Evolutionary conservation across 371 early-diverging fungal genomes (phyloP), one percentile per base, ranked within the genome.

Genomic region (Mucor racemosus): DNA sequence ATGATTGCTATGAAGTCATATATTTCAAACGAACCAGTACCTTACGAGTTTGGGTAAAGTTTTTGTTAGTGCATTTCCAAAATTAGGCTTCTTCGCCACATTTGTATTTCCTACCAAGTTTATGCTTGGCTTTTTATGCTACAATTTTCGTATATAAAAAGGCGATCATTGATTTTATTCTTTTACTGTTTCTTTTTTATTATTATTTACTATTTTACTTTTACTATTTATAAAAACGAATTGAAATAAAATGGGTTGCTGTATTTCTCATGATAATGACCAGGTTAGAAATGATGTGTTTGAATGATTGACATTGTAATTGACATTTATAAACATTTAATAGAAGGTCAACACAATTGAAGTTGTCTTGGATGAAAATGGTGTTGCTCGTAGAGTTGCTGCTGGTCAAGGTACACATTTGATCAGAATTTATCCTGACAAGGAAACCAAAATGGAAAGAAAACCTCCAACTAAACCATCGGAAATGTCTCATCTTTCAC

Each of bases 321-420:
- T 40, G 17, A 15, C 11, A 26, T 26, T 26, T 26, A 26, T 26
- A 8, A 59, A 21, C 11, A 17, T 26, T 36, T 33, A 7, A 38
- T 11, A 61, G 15, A 54, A 80, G 81, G 60, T 75, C 15, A 59
- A 62, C 8, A 71, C 78, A 17, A 69, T 74, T 41, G 81, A 81
- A 73, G 81, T 81, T 14, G 66, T 64, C 3, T 50, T 81, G 15
- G 81, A 81, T 69, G 62, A 62, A 11, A 64, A 76, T 44, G 81
- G 81, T 33, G 71, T 76, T 7, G 81, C 81, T 11, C 73, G 67
- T 17, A 62, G 76, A 35, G 81, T 81, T 36, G 66, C 74, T 4
- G 54, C 71, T 38, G 81, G 81, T 10, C 64, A 78, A 53, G 81
- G 81, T 4, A 81, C 81, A 10, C 81, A 81, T 62, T 62, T 72